These are phyloP conservation scores for Angomonas desouzai DNA, from an alignment of 208 protist genomes.

Conservation along the genomic window DNA sequence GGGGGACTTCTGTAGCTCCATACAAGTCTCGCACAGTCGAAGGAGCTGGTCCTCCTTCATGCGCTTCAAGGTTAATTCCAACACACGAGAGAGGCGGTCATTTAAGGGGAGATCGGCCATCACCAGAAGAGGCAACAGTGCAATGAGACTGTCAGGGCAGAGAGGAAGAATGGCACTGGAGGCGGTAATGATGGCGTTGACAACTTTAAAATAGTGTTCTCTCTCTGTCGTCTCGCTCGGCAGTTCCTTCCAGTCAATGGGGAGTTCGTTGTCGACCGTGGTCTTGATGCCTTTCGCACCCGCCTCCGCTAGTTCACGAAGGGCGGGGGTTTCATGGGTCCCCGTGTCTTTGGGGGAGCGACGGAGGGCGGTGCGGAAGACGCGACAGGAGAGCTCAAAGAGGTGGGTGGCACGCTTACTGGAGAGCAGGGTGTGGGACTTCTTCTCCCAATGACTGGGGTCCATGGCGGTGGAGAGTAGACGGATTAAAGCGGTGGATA, in stretches of 20 bases:
- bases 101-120: constrained; percentile 27
- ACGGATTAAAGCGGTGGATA: neutral
- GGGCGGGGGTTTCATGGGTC: neutral
- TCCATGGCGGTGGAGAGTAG: neutral
- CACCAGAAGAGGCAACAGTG: constrained; percentile 38
- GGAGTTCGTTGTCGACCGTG: constrained; percentile 42
- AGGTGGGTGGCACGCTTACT: neutral
- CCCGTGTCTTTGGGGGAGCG: neutral
- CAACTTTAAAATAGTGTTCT: constrained; percentile 21
- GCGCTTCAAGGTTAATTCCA: constrained; percentile 18
- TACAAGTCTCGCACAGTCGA: constrained; percentile 19
- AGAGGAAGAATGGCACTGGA: constrained; percentile 14
- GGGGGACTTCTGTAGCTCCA: constrained; percentile 19
- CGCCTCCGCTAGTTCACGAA: neutral
- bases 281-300: constrained; percentile 6
- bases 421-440: neutral
- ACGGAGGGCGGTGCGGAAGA: neutral
- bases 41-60: constrained; percentile 11
- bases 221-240: constrained; percentile 12
- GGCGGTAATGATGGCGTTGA: constrained; percentile 25
- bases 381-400: neutral
- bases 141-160: constrained; percentile 19
- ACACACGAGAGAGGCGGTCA: constrained; percentile 7
- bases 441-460: neutral
- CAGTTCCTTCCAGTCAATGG: constrained; percentile 50